Evolutionary conservation across 1,284 basidiomycete genomes (phyloP), one percentile per base, ranked within the genome.

Genomic region (Puccinia brachypodii): DNA sequence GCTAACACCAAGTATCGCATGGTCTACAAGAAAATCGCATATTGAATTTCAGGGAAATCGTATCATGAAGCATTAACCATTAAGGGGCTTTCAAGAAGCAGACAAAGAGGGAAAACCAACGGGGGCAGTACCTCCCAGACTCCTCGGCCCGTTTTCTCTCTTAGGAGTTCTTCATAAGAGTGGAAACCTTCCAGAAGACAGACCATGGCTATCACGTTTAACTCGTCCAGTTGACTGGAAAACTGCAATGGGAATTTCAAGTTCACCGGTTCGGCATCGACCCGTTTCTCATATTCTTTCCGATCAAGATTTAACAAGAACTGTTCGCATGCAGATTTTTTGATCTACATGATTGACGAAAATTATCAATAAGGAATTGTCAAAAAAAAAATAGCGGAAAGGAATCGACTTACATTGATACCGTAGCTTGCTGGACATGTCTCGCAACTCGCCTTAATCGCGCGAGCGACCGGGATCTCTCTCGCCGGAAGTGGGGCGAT

Each of bases 181-280:
- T 78, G 64, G 11, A 78, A 69, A 33, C 76, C 64, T 42, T 78
- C 64, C 50, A 78, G 28, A 33, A 78, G 66, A 31, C 64, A 64
- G 19, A 78, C 42, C 66, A 50, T 56, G 38, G 60, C 64, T 13
- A 78, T 38, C 33, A 78, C 66, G 64, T 78, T 78, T 16, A 78
- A 68, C 38, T 78, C 76, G 42, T 78, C 76, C 33, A 78, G 40
- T 42, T 42, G 66, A 36, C 76, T 78, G 13, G 76, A 78, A 68
- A 78, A 78, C 56, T 78, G 76, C 62, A 78, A 53, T 25, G 76
- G 76, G 33, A 78, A 78, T 38, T 53, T 73, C 16, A 73, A 36
- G 44, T 42, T 33, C 3, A 22, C 36, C 16, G 71, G 71, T n/a
- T 53, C 44, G 3, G 44, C 4, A 53, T 73, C 53, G 14, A 73